Base-by-base conservation (phyloP, 495 filamentous ascomycete species). In the Monascus purpureus region DNA sequence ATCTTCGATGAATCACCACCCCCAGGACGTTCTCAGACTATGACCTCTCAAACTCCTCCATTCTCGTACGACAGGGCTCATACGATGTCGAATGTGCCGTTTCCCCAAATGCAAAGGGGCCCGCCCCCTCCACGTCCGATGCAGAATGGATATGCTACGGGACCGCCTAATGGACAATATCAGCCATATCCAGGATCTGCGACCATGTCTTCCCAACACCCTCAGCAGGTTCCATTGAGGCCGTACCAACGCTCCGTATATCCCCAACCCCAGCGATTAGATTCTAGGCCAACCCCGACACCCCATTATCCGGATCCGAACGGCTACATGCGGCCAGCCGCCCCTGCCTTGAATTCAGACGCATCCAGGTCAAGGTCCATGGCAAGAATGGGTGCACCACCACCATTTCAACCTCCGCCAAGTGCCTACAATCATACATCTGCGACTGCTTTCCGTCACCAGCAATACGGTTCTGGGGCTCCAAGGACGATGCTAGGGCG, bases 1-100 rank as follows among this genome's bases (percentile, higher is more conserved):
- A 99, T 99, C 44, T 99, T 99, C 47, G 90, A 90, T 40, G 74
- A 75, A 47, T 72, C 81, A 30, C 83, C 82, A 29, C 83, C 81
- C 23, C 82, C 82, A 28, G 88, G 90, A 32, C 76, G 84, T 41
- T 86, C 85, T 28, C 83, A 85, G 37, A 86, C 81, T 4, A 85
- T 86, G 80, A 82, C 70, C 33, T 81, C 80, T 13, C 70, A 82
- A 37, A 59, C 75, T 17, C 50, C 59, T 39, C 68, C 68, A 35
- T 63, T 70, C 33, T 44, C 57, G 22, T 67, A 67, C 18, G 80
- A 77, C 31, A 73, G 87, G 45, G 79, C 85, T 19, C 79, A 92
- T 36, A 93, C 85, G 14, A 93, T 93, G 82, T 76, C 78, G 31
- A 61, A 73, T 36, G 52, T 68, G 12, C 46, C 49, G 46, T 68